A percentile compares a stretch with the other conserved stretches of the same genome.
phyloP scores from a whole-genome alignment of 345 rosid genomes.

The Gossypium rotundifolium region DNA sequence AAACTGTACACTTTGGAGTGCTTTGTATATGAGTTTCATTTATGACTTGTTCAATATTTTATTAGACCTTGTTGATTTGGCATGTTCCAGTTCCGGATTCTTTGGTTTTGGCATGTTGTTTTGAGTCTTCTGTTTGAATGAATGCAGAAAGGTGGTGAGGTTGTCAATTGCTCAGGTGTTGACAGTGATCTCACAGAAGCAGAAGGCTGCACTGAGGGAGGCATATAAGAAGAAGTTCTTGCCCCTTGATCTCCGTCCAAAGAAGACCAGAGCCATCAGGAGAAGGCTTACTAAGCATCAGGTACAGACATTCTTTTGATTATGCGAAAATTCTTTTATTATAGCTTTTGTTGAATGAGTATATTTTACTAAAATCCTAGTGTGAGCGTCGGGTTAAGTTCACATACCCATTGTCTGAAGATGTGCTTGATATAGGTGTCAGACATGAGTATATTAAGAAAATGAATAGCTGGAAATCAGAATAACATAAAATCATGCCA shows the following conservation, averaged over 20 bases:
- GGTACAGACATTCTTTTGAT: constrained; percentile 27
- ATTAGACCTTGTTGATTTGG: neutral
- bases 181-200: constrained; percentile 88
- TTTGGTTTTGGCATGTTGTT: neutral
- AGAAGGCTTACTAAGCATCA: constrained; percentile 90
- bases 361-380: neutral
- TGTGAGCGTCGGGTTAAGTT: neutral
- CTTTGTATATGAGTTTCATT: neutral
- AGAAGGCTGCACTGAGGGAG: constrained; percentile 83
- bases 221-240: constrained; percentile 74
- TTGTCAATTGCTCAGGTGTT: constrained; percentile 81
- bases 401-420: neutral
- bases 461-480: neutral
- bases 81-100: constrained; percentile 14
- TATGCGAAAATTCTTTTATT: neutral
- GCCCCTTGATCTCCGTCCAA: constrained; percentile 93
- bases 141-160: constrained; percentile 88
- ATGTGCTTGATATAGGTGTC: neutral
- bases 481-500: neutral
- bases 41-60: neutral
- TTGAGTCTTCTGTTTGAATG: neutral
- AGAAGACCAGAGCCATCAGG: constrained; percentile 94
- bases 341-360: neutral
- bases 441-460: neutral
- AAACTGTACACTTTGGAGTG: neutral